Conservation (phyloP, 768 basidiomycete species). For the Lactifluus piperatus region DNA sequence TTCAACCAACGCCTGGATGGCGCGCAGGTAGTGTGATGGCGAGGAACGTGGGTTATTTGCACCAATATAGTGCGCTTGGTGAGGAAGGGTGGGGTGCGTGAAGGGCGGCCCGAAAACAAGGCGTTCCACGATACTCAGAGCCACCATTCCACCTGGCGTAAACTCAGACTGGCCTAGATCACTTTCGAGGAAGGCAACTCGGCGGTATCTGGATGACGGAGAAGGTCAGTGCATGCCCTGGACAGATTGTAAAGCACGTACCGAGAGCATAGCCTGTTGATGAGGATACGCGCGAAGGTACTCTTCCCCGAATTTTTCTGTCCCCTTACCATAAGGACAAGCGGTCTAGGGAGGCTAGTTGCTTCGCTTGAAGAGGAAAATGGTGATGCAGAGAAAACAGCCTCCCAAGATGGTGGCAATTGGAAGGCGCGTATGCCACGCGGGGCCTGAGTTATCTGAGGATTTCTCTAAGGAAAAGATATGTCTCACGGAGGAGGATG, state of each 20-base stretch:
- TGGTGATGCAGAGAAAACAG: conserved; percentile 21
- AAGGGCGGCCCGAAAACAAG: conserved; percentile 82
- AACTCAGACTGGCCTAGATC: conserved; percentile 95
- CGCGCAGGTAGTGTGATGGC: conserved; percentile 67
- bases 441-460: conserved; percentile 24
- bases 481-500: neutral
- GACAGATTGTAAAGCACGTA: conserved; percentile 27
- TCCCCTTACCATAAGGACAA: conserved; percentile 58
- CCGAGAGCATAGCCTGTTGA: conserved; percentile 60
- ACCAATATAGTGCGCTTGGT: conserved; percentile 75
- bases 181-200: conserved; percentile 88
- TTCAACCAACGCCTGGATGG: conserved; percentile 57
- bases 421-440: conserved; percentile 29
- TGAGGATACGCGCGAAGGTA: conserved; percentile 65
- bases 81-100: conserved; percentile 68
- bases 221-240: neutral
- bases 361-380: neutral
- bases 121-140: conserved; percentile 59
- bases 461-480: conserved; percentile 15
- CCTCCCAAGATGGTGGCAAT: conserved; percentile 32
- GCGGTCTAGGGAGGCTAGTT: neutral
- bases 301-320: conserved; percentile 88
- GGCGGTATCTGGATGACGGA: conserved; percentile 46
- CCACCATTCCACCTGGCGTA: conserved; percentile 76
- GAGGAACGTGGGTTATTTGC: conserved; percentile 66